phyloP scores from a whole-genome alignment of 2,329 filamentous ascomycete genomes.

The Fusarium siculi region DNA sequence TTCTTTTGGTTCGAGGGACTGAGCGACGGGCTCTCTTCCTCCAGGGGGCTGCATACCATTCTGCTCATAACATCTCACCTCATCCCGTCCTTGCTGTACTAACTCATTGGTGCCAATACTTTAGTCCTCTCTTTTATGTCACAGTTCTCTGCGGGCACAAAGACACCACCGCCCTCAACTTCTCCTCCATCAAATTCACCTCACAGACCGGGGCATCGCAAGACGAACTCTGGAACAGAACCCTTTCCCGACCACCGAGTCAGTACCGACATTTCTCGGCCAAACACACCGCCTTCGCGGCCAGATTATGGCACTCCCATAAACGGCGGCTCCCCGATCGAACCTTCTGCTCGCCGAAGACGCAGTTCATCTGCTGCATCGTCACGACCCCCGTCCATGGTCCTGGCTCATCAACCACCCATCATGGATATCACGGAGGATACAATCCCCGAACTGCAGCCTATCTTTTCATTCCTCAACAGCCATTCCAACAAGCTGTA shows the following conservation, averaged over 20 bases:
- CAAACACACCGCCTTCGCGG: constrained; percentile 52
- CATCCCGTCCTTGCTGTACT: constrained; percentile 36
- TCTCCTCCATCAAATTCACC: constrained; percentile 55
- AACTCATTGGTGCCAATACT: constrained; percentile 37
- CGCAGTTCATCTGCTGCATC: constrained; percentile 53
- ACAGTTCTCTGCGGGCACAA: constrained; percentile 71
- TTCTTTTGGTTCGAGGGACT: constrained; percentile 26
- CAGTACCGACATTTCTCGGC: constrained; percentile 51
- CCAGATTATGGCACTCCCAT: constrained; percentile 56
- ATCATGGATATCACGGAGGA: constrained; percentile 87
- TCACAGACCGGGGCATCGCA: constrained; percentile 45
- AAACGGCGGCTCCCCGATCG: constrained; percentile 55
- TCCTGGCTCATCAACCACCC: constrained; percentile 85
- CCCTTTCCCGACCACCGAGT: constrained; percentile 50
- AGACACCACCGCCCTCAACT: constrained; percentile 57
- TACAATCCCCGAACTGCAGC: constrained; percentile 90
- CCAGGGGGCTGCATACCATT: constrained; percentile 30
- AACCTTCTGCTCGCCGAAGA: constrained; percentile 57
- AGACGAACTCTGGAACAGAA: constrained; percentile 46
- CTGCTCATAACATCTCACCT: constrained; percentile 44
- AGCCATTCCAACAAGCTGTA: constrained; percentile 97
- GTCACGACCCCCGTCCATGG: constrained; percentile 82
- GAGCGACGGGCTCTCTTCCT: constrained; percentile 4
- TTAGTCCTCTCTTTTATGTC: constrained; percentile 91
- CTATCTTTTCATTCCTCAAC: constrained; percentile 93